Conservation (phyloP, 768 basidiomycete genomes). For the Lactarius quietus region DNA sequence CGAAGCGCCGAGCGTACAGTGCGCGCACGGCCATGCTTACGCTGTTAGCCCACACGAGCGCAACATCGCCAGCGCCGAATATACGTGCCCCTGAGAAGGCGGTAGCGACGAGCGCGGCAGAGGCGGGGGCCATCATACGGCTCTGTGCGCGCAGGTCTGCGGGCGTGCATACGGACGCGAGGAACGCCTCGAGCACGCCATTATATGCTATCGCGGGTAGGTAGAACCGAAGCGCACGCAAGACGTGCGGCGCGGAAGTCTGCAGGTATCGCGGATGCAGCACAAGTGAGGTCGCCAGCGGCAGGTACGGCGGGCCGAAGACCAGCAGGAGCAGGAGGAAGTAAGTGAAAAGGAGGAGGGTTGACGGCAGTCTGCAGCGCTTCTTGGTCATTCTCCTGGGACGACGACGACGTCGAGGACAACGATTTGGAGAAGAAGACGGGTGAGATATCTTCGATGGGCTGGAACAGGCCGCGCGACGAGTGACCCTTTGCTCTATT, state of each 20-base stretch:
- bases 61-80: constrained; percentile 55
- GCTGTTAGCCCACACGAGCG: constrained; percentile 76
- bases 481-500: constrained; percentile 64
- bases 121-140: constrained; percentile 81
- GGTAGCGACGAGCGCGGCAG: constrained; percentile 58
- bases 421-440: constrained; percentile 79
- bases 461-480: constrained; percentile 89
- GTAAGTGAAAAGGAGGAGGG: constrained; percentile 63
- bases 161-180: constrained; percentile 71
- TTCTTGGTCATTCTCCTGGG: constrained; percentile 3
- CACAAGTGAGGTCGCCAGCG: constrained; percentile 61
- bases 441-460: constrained; percentile 89
- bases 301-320: constrained; percentile 74
- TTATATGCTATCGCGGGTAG: constrained; percentile 89
- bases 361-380: constrained; percentile 39
- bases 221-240: constrained; percentile 80
- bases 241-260: constrained; percentile 77
- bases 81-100: constrained; percentile 44
- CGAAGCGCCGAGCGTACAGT: constrained; percentile 53
- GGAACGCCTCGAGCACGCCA: constrained; percentile 88
- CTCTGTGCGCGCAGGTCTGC: constrained; percentile 68
- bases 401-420: neutral
- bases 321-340: constrained; percentile 66
- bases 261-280: constrained; percentile 65
- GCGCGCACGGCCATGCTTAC: constrained; percentile 62